Percentiles rank a stretch among this genome's conserved stretches.
These are phyloP conservation scores for Zygosaccharomyces pseudobailii DNA, from an alignment of 1,139 yeast genomes.

Conservation along the genomic window DNA sequence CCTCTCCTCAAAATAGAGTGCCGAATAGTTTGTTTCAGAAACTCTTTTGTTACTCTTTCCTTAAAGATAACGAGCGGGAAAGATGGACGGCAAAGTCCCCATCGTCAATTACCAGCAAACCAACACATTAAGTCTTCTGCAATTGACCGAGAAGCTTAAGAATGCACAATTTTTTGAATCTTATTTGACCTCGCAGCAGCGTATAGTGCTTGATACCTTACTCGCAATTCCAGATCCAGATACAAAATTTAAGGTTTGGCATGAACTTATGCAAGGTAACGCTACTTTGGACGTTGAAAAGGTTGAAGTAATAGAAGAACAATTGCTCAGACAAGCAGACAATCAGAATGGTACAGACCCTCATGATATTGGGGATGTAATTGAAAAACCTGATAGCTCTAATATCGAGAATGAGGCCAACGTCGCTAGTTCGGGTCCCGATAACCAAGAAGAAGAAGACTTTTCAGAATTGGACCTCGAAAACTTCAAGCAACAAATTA, in stretches of 20 bases:
- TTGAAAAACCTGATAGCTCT: constrained; percentile 7
- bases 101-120: constrained; percentile 29
- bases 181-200: constrained; percentile 60
- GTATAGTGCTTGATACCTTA: constrained; percentile 47
- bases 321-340: constrained; percentile 14
- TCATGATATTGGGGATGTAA: constrained; percentile 9
- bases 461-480: constrained; percentile 32
- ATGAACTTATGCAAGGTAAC: constrained; percentile 50
- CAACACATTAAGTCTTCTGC: constrained; percentile 35
- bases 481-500: constrained; percentile 38
- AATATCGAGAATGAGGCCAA: constrained; percentile 9
- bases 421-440: constrained; percentile 21
- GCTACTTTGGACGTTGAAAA: constrained; percentile 38
- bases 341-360: constrained; percentile 11
- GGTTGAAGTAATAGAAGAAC: constrained; percentile 10
- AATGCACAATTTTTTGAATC: constrained; percentile 49
- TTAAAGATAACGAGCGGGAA: not conserved
- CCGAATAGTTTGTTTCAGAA: not conserved
- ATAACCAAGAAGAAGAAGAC: constrained; percentile 23
- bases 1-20: no score
- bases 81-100: constrained; percentile 18
- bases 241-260: constrained; percentile 43
- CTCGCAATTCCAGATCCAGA: constrained; percentile 29
- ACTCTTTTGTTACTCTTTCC: not conserved
- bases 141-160: constrained; percentile 47